A percentile compares a stretch with the other conserved stretches of the same genome.
Evolutionary conservation across 2,329 filamentous ascomycete genomes (phyloP).

Genomic region (Paracoccidioides lutzii): DNA sequence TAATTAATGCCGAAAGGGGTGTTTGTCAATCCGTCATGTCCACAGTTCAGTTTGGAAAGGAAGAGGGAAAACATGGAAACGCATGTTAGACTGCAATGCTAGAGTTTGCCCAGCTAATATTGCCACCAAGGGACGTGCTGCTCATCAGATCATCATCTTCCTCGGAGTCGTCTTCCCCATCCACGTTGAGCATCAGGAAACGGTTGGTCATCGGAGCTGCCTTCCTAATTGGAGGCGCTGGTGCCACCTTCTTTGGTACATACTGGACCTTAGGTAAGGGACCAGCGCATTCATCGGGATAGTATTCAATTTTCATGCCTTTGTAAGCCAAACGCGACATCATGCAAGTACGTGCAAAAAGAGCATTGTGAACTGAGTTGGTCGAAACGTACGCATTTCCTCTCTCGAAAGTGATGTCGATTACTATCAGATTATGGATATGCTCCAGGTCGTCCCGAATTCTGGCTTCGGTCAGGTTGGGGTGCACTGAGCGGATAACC

Average conservation of each 20-base stretch:
- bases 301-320: constrained; percentile 56
- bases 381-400: constrained; percentile 56
- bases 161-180: constrained; percentile 32
- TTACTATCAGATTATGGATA: constrained; percentile 63
- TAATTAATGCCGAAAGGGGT: background rate
- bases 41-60: background rate
- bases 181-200: constrained; percentile 47
- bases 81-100: constrained; percentile 9
- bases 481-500: constrained; percentile 48
- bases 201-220: constrained; percentile 41
- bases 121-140: constrained; percentile 9
- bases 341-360: constrained; percentile 68
- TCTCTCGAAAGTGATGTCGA: constrained; percentile 48
- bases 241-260: constrained; percentile 18
- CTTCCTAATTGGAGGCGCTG: constrained; percentile 24
- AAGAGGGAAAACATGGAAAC: background rate
- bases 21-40: background rate
- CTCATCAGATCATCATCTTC: constrained; percentile 13
- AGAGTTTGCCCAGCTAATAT: constrained; percentile 9
- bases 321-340: constrained; percentile 56
- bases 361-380: constrained; percentile 63
- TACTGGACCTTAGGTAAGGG: constrained; percentile 35
- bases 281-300: constrained; percentile 57
- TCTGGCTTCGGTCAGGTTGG: constrained; percentile 46
- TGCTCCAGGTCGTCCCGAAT: constrained; percentile 67